These are phyloP conservation scores for Jaenimonas drosophilae DNA, from an alignment of 208 protist species.

Conservation along the genomic window DNA sequence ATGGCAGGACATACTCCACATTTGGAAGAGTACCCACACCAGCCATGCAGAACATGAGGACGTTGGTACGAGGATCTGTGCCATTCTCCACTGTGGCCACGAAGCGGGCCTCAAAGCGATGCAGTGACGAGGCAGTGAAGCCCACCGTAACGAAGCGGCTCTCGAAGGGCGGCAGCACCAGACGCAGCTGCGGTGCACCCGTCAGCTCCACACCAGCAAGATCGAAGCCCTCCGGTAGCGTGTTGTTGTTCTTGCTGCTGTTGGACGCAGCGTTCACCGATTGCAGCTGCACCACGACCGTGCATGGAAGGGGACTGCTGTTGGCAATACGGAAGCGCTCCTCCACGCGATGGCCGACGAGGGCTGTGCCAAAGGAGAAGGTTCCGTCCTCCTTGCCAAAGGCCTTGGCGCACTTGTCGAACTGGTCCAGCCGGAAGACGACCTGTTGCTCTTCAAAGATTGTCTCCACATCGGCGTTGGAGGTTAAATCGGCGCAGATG, in stretches of 20 bases:
- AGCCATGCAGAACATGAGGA: slow-evolving; percentile 82
- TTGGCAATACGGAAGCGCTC: slow-evolving; percentile 95
- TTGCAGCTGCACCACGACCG: slow-evolving; percentile 59
- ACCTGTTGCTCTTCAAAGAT: slow-evolving; percentile 98
- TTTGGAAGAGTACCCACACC: slow-evolving; percentile 92
- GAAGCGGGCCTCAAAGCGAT: slow-evolving; percentile 78
- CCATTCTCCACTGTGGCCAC: slow-evolving; percentile 86
- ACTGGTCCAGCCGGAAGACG: slow-evolving; percentile 69
- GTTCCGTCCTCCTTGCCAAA: slow-evolving; percentile 87
- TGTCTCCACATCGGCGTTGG: slow-evolving; percentile 64
- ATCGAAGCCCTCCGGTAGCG: slow-evolving; percentile 43
- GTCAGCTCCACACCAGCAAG: slow-evolving; percentile 12
- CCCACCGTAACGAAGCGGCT: slow-evolving; percentile 90
- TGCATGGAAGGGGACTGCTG: slow-evolving; percentile 88
- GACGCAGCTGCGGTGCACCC: slow-evolving; percentile 2
- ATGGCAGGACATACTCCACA: slow-evolving; percentile 60
- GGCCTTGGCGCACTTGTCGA: slow-evolving; percentile 41
- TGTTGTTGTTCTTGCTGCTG: not conserved
- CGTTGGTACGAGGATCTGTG: slow-evolving; percentile 43
- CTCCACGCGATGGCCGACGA: slow-evolving; percentile 71
- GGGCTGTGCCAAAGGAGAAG: slow-evolving; percentile 89
- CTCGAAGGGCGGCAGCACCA: slow-evolving; percentile 92
- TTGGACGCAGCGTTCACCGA: slow-evolving; percentile 2
- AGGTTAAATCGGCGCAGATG: slow-evolving; percentile 84
- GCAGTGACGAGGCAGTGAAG: slow-evolving; percentile 82